Conservation (phyloP, 1,284 basidiomycete genomes). For the Rhodotorula sp. region DNA sequence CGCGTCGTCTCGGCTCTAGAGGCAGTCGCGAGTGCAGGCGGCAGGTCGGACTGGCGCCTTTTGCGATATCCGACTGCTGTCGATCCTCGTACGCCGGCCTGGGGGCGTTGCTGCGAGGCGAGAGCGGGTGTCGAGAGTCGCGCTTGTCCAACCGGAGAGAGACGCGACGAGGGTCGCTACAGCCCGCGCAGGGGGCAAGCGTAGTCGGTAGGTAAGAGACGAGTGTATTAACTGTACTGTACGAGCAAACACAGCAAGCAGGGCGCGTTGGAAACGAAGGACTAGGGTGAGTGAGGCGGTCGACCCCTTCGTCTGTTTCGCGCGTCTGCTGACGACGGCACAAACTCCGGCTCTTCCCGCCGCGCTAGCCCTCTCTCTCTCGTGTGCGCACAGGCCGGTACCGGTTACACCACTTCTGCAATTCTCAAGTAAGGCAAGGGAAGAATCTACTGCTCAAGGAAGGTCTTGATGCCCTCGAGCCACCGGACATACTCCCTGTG, state of each 20-base stretch:
- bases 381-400: too few species aligned
- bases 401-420: too few species aligned
- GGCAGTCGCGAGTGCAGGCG: too few species aligned
- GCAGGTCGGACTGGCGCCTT: not conserved
- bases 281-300: conserved; percentile 4
- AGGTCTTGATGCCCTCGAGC: conserved; percentile 79
- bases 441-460: conserved; percentile 62
- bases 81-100: not conserved
- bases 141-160: not conserved
- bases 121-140: not conserved
- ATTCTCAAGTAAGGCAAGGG: too few species aligned
- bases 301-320: not conserved
- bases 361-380: too few species aligned
- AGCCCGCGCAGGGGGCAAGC: not conserved
- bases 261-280: conserved; percentile 1
- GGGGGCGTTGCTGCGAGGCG: not conserved
- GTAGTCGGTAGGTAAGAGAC: not conserved
- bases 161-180: not conserved
- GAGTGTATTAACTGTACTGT: not conserved
- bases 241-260: not conserved
- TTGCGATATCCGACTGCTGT: not conserved
- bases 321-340: not conserved
- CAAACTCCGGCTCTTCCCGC: not conserved
- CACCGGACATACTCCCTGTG: conserved; percentile 81
- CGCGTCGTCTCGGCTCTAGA: too few species aligned